Conservation (phyloP, 768 basidiomycete genomes). For the Amanita rubescens region DNA sequence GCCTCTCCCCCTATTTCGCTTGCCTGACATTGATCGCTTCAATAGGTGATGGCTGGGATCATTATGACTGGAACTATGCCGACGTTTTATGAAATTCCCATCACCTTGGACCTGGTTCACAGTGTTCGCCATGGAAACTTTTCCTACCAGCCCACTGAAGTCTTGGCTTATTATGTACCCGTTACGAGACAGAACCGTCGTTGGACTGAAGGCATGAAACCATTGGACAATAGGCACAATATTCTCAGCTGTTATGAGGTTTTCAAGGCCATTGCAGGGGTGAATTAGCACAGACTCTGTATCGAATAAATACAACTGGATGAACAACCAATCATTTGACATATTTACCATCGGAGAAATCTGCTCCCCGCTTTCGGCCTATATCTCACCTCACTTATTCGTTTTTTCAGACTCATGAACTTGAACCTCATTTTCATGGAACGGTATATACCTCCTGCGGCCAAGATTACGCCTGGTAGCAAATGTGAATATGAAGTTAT, state of each 20-base stretch:
- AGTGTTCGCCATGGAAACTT: slow-evolving; percentile 10
- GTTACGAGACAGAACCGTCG: slow-evolving; percentile 8
- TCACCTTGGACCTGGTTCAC: slow-evolving; percentile 13
- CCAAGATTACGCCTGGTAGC: background rate
- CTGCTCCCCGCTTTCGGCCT: background rate
- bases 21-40: background rate
- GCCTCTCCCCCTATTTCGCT: background rate
- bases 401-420: background rate
- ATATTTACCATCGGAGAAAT: slow-evolving; percentile 1
- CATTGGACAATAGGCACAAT: background rate
- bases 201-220: slow-evolving; percentile 5
- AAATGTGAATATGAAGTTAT: no score
- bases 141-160: slow-evolving; percentile 12
- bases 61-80: slow-evolving; percentile 16
- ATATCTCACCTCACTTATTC: background rate
- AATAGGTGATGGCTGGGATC: slow-evolving; percentile 15
- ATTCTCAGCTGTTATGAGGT: background rate
- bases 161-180: slow-evolving; percentile 4
- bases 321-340: background rate
- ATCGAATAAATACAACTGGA: no score
- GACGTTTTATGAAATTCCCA: slow-evolving; percentile 18
- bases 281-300: background rate
- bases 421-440: background rate
- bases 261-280: background rate
- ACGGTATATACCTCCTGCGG: slow-evolving; percentile 3